These are phyloP conservation scores for Botrytis pseudocinerea DNA, from an alignment of 2,329 filamentous ascomycete species.

Conservation along the genomic window DNA sequence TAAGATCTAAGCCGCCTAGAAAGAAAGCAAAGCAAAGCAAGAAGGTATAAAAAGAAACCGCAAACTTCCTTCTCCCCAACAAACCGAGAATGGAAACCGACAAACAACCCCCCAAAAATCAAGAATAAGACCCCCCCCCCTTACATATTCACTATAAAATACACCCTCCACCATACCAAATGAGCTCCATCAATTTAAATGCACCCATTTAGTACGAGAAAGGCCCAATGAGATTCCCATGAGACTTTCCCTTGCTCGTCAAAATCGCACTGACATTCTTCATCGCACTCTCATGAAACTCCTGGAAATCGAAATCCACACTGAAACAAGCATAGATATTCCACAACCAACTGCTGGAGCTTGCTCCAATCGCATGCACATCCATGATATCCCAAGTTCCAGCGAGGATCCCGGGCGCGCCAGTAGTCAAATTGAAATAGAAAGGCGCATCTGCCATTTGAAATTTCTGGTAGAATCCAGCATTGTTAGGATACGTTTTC, in stretches of 20 bases:
- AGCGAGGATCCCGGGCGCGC: background rate
- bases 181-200: background rate
- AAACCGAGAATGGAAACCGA: background rate
- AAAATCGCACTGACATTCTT: slow-evolving; percentile 6
- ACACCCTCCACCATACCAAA: background rate
- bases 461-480: background rate
- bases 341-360: background rate
- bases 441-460: slow-evolving; percentile 5
- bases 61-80: background rate
- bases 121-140: background rate
- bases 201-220: background rate
- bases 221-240: background rate
- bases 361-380: background rate
- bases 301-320: slow-evolving; percentile 6
- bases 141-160: background rate
- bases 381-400: slow-evolving; percentile 13
- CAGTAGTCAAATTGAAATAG: background rate
- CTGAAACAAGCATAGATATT: slow-evolving; percentile 19
- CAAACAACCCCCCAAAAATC: background rate
- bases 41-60: background rate
- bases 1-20: background rate
- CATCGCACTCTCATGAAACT: slow-evolving; percentile 17
- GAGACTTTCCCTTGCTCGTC: background rate
- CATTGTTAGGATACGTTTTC: background rate
- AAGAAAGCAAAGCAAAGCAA: slow-evolving; percentile 3